Percentiles rank a stretch among this genome's conserved stretches.
These are phyloP conservation scores for Anastatica hierochuntica DNA, from an alignment of 345 rosid genomes.

Conservation along the genomic window DNA sequence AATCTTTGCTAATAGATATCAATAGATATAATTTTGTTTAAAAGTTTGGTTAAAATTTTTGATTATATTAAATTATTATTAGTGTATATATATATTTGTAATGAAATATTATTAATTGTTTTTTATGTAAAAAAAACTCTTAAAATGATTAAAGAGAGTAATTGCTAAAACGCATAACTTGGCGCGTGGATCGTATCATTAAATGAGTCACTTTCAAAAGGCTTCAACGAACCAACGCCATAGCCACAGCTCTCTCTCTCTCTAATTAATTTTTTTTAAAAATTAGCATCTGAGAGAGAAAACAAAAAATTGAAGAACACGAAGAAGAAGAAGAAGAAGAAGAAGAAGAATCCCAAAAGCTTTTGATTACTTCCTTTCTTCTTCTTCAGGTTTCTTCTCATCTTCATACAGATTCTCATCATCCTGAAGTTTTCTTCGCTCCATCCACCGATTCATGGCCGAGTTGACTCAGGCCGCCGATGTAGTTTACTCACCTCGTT, in stretches of 20 bases:
- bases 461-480: conserved; percentile 89
- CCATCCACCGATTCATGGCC: conserved; percentile 48
- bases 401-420: neutral
- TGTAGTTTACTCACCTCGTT: conserved; percentile 55
- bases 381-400: neutral
- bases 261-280: neutral
- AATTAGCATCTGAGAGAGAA: neutral
- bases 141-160: no score
- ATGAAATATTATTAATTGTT: no score
- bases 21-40: no score
- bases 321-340: neutral
- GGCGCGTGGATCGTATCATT: conserved; percentile 17
- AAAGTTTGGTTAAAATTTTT: no score
- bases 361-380: conserved; percentile 14
- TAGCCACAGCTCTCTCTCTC: neutral
- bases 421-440: no score
- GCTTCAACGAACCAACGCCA: conserved; percentile 25
- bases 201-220: conserved; percentile 6
- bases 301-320: neutral
- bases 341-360: neutral
- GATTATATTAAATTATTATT: no score
- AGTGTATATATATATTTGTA: no score
- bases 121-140: no score
- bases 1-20: no score
- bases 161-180: neutral